These are phyloP conservation scores for Scutellaria barbata DNA, from an alignment of 257 asterid species.

Conservation along the genomic window DNA sequence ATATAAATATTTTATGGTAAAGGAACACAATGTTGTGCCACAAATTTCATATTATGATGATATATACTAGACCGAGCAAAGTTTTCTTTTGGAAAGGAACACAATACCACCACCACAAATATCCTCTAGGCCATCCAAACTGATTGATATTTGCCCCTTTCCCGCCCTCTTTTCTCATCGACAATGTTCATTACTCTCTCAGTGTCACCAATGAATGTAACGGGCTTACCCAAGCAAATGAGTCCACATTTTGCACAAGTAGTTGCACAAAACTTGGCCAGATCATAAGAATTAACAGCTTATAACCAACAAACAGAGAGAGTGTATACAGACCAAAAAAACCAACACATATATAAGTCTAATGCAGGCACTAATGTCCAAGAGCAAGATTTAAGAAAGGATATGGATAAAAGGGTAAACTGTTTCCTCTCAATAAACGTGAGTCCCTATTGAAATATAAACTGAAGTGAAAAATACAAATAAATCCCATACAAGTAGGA, in stretches of 20 bases:
- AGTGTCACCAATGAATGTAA: neutral
- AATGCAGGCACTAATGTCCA: neutral
- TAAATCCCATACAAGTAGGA: neutral
- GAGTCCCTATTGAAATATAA: neutral
- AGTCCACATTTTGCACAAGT: neutral
- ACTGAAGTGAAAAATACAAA: neutral
- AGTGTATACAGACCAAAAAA: neutral
- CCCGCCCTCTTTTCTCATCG: neutral
- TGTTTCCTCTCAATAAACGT: constrained; percentile 8
- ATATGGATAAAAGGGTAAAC: neutral
- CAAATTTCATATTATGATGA: neutral
- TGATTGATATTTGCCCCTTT: neutral
- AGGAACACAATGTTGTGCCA: neutral
- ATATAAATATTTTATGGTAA: neutral
- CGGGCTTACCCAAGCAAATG: neutral
- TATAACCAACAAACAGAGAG: neutral
- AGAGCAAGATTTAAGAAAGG: neutral
- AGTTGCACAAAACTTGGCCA: neutral
- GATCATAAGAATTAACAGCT: neutral
- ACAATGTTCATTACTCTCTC: neutral
- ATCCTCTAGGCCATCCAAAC: neutral
- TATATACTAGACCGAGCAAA: neutral
- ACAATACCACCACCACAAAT: neutral
- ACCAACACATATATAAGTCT: neutral
- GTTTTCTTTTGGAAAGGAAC: constrained; percentile 3